phyloP scores from a whole-genome alignment of 164 flowering plant genomes.

The Buxus sempervirens region DNA sequence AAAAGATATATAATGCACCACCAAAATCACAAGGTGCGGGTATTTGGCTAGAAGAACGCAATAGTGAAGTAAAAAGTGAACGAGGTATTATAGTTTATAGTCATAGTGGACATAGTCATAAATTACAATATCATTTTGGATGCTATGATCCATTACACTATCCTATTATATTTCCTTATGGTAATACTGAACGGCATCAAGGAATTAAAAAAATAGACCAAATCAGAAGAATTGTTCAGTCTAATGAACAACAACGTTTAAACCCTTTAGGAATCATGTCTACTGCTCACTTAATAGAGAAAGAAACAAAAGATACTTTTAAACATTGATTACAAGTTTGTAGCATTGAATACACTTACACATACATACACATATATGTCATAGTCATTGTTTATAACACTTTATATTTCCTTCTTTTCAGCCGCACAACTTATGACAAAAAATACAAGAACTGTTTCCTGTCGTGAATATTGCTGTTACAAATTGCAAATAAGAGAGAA shows the following conservation, averaged over 20 bases:
- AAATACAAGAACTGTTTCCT: neutral
- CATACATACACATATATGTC: too few relatives aligned
- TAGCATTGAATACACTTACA: too few relatives aligned
- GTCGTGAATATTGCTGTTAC: neutral
- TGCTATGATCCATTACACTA: slow-evolving; percentile 22
- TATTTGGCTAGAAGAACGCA: neutral
- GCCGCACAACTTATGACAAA: too few relatives aligned
- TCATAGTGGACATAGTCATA: neutral
- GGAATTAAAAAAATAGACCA: neutral
- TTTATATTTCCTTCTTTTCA: too few relatives aligned
- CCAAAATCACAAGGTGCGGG: neutral
- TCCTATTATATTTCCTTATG: slow-evolving; percentile 10
- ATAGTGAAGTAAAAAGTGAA: neutral
- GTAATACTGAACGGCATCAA: slow-evolving; percentile 14
- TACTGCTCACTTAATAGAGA: neutral
- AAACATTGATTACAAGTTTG: too few relatives aligned
- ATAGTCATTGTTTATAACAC: neutral
- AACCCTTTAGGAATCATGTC: too few relatives aligned
- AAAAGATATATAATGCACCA: neutral
- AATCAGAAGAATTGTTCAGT: too few relatives aligned
- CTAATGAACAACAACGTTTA: neutral
- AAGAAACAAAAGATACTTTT: too few relatives aligned
- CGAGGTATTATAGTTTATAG: neutral
- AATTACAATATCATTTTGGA: slow-evolving; percentile 8
- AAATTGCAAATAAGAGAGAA: neutral